These are phyloP conservation scores for Hansenula lynferdii DNA, from an alignment of 1,139 yeast genomes.

Conservation along the genomic window DNA sequence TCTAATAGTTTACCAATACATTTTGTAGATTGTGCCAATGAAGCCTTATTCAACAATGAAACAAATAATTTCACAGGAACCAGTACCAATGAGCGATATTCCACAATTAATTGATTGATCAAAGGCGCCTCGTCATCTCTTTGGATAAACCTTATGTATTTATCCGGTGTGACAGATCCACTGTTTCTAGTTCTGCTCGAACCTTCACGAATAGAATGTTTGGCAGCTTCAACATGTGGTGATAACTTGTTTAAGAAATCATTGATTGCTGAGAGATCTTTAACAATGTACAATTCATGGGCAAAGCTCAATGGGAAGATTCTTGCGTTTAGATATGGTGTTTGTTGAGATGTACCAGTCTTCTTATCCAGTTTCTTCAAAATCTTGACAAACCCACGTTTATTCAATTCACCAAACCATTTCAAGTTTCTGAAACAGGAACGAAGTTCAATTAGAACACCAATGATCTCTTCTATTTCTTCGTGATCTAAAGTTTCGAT, in stretches of 20 bases:
- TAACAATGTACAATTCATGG: conserved; percentile 51
- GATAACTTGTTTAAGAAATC: conserved; percentile 45
- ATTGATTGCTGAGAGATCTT: conserved; percentile 52
- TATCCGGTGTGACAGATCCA: conserved; percentile 24
- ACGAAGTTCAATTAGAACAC: conserved; percentile 71
- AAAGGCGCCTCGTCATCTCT: conserved; percentile 42
- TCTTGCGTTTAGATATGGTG: conserved; percentile 61
- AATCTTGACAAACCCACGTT: conserved; percentile 85
- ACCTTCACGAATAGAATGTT: neutral
- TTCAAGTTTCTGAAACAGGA: conserved; percentile 76
- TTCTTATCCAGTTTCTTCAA: conserved; percentile 89
- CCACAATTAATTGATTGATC: conserved; percentile 33
- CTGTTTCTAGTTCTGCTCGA: conserved; percentile 1
- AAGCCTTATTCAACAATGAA: conserved; percentile 59
- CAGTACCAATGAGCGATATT: conserved; percentile 32
- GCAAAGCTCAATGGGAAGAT: conserved; percentile 78
- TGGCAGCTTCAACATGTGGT: conserved; percentile 25
- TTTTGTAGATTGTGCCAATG: conserved; percentile 42
- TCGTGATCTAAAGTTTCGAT: conserved; percentile 39
- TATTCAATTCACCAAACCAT: conserved; percentile 94
- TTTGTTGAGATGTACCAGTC: conserved; percentile 64
- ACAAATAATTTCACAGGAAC: conserved; percentile 28
- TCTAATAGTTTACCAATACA: conserved; percentile 56
- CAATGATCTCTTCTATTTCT: conserved; percentile 74
- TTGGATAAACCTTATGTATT: conserved; percentile 30